phyloP scores from a whole-genome alignment of 2,329 filamentous ascomycete species.

The Beauveria bassiana region DNA sequence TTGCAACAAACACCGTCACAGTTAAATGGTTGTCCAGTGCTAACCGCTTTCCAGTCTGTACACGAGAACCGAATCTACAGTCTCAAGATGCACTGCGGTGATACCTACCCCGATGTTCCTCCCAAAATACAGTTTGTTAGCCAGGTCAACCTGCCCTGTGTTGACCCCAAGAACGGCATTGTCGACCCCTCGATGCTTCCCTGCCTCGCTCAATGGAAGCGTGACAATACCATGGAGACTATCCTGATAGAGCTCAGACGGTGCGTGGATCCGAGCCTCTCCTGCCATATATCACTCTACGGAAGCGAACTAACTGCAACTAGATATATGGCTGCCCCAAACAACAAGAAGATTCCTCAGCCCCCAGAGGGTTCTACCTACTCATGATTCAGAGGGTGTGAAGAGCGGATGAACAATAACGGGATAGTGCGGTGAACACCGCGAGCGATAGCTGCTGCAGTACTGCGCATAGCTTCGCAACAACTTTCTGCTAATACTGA shows the following conservation, averaged over 20 bases:
- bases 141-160: conserved; percentile 93
- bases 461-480: background rate
- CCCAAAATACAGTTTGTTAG: conserved; percentile 89
- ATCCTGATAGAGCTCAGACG: conserved; percentile 79
- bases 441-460: background rate
- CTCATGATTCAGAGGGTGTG: conserved; percentile 18
- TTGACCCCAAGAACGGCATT: conserved; percentile 70
- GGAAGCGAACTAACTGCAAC: background rate
- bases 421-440: background rate
- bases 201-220: conserved; percentile 83
- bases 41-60: conserved; percentile 54
- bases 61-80: conserved; percentile 99
- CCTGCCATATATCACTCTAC: background rate
- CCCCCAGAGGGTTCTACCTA: conserved; percentile 72
- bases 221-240: conserved; percentile 92
- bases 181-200: conserved; percentile 79
- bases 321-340: conserved; percentile 86
- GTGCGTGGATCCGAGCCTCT: conserved; percentile 32
- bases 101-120: conserved; percentile 79
- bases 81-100: conserved; percentile 90
- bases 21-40: background rate
- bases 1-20: background rate
- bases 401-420: background rate
- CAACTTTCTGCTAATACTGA: background rate
- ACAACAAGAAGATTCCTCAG: conserved; percentile 92